phyloP scores from a whole-genome alignment of 106 monocot species.

The Triglochin maritima region DNA sequence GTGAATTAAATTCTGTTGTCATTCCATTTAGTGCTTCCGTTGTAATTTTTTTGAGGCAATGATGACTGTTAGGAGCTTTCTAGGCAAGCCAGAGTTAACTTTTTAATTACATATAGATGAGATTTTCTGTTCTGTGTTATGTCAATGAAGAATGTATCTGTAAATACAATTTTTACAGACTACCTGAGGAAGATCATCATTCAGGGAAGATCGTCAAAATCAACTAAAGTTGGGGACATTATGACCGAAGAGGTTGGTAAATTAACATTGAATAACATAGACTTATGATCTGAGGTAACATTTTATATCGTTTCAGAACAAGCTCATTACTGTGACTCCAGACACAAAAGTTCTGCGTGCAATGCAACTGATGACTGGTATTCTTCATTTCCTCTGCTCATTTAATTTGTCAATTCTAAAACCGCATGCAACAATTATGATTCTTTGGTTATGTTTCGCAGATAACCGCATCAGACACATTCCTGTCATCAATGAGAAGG shows the following conservation, averaged over 20 bases:
- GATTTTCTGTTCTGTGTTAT: not conserved
- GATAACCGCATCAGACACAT: constrained; percentile 93
- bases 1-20: no score
- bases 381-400: not conserved
- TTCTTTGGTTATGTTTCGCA: constrained; percentile 11
- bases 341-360: constrained; percentile 85
- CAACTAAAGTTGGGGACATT: constrained; percentile 95
- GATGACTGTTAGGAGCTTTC: no score
- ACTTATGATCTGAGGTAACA: not conserved
- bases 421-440: not conserved
- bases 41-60: no score
- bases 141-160: not conserved
- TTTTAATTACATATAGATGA: no score
- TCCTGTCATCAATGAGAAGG: constrained; percentile 61
- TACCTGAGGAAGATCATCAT: constrained; percentile 97
- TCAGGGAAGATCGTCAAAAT: constrained; percentile 96
- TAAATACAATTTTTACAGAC: constrained; percentile 38
- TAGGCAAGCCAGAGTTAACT: no score
- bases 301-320: constrained; percentile 39
- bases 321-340: constrained; percentile 86
- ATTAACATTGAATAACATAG: not conserved
- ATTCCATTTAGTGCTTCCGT: no score
- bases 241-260: constrained; percentile 93
- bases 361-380: constrained; percentile 99
- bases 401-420: not conserved